Conservation (phyloP, 148 eudicot genomes). For the Rhododendron molle region DNA sequence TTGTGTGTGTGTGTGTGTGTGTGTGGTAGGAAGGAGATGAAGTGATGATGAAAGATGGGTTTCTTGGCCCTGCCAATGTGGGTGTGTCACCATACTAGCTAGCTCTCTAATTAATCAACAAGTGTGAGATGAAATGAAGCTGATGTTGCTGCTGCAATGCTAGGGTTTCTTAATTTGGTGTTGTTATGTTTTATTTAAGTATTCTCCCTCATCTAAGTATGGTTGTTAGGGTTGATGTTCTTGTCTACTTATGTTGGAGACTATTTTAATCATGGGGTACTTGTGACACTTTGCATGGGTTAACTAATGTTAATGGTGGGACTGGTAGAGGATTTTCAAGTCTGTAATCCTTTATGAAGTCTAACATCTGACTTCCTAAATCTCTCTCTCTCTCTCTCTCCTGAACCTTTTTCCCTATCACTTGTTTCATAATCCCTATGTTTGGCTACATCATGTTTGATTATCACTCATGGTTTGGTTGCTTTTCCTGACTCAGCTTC, state of each 20-base stretch:
- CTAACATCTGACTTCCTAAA: not conserved
- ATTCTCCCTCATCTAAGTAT: not conserved
- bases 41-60: slow-evolving; percentile 78
- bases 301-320: not conserved
- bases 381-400: not conserved
- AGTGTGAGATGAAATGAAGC: not conserved
- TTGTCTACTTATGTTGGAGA: slow-evolving; percentile 7
- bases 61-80: slow-evolving; percentile 60
- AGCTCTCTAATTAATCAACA: not conserved
- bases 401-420: not conserved
- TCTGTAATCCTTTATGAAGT: slow-evolving; percentile 2
- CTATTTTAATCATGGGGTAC: not conserved
- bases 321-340: slow-evolving; percentile 15
- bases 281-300: not conserved
- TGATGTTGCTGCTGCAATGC: not conserved
- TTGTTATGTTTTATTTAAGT: not conserved
- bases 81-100: slow-evolving; percentile 84
- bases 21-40: slow-evolving; percentile 70
- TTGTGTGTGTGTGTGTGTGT: not conserved
- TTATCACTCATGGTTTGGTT: not conserved
- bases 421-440: not conserved
- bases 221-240: not conserved
- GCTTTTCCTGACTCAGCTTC: not conserved
- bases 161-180: not conserved
- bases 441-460: not conserved